A percentile compares a stretch with the other conserved stretches of the same genome.
These are phyloP conservation scores for Paratinospora sagittata DNA, from an alignment of 164 flowering plant genomes.

Conservation along the genomic window DNA sequence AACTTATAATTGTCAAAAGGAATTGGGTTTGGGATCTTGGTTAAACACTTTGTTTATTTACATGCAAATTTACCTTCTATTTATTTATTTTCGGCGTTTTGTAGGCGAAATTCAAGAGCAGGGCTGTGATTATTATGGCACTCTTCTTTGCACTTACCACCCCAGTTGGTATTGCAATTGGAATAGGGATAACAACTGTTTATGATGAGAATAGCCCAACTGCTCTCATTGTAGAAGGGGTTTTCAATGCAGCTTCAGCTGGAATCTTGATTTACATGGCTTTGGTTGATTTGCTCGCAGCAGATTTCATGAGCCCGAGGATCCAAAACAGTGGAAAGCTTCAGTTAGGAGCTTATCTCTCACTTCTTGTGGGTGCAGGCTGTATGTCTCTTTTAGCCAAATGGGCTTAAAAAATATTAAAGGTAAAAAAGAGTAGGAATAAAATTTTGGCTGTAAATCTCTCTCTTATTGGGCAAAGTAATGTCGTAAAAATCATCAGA, in stretches of 20 bases:
- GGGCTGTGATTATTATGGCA: slow-evolving; percentile 22
- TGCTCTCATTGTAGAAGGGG: slow-evolving; percentile 38
- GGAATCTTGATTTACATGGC: slow-evolving; percentile 49
- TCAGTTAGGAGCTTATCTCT: slow-evolving; percentile 22
- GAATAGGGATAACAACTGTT: slow-evolving; percentile 28
- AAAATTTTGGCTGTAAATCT: no score
- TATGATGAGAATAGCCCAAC: slow-evolving; percentile 34
- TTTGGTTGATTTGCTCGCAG: slow-evolving; percentile 38
- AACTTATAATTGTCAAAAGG: neutral
- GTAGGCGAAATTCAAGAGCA: slow-evolving; percentile 35
- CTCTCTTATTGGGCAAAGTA: no score
- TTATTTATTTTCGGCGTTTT: neutral
- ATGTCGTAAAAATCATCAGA: no score
- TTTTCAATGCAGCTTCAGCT: slow-evolving; percentile 36
- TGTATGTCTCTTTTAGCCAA: slow-evolving; percentile 39
- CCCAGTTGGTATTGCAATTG: slow-evolving; percentile 40
- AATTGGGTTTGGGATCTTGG: no score
- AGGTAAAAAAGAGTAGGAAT: no score
- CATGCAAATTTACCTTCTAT: no score
- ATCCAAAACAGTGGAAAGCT: slow-evolving; percentile 28
- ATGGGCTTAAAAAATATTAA: no score
- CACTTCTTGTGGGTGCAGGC: slow-evolving; percentile 36
- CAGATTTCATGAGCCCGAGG: slow-evolving; percentile 36
- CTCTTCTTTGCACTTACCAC: slow-evolving; percentile 42
- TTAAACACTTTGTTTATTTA: no score